Evolutionary conservation across 177 flowering plant genomes (phyloP).

Genomic region (Vitis hybrid): DNA sequence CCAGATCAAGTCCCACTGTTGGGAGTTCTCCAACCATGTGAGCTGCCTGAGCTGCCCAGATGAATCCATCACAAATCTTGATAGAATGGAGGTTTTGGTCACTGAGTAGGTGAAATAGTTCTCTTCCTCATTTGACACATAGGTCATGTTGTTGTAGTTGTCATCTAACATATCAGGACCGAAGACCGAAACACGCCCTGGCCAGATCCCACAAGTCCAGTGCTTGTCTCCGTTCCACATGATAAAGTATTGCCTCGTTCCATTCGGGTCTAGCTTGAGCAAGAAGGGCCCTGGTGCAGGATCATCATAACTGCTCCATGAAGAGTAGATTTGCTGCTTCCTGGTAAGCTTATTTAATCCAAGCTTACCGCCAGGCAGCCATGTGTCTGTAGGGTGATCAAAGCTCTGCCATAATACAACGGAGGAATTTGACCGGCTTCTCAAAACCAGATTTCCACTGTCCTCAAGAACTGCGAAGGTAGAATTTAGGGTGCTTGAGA

Average conservation of each 20-base stretch:
- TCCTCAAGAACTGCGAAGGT: background rate
- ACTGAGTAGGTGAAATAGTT: constrained; percentile 1
- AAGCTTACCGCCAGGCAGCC: background rate
- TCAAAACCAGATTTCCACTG: constrained; percentile 1
- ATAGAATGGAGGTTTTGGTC: background rate
- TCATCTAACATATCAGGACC: background rate
- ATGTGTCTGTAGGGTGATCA: too few relatives aligned
- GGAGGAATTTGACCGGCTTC: background rate
- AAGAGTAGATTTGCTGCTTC: background rate
- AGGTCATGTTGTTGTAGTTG: background rate
- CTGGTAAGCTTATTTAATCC: background rate
- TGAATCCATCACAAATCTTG: constrained; percentile 4
- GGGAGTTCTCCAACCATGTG: background rate
- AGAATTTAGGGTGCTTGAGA: background rate
- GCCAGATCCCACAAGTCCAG: constrained; percentile 3
- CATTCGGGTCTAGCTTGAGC: background rate
- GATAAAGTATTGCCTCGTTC: background rate
- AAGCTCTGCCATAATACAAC: background rate
- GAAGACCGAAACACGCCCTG: background rate
- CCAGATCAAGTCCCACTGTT: background rate
- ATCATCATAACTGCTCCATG: background rate
- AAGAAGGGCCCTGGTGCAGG: constrained; percentile 1
- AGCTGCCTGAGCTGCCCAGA: constrained; percentile 3
- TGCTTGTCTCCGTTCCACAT: background rate
- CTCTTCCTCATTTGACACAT: background rate